Base-by-base conservation (phyloP, 768 basidiomycete genomes). In the Suillus hirtellus region DNA sequence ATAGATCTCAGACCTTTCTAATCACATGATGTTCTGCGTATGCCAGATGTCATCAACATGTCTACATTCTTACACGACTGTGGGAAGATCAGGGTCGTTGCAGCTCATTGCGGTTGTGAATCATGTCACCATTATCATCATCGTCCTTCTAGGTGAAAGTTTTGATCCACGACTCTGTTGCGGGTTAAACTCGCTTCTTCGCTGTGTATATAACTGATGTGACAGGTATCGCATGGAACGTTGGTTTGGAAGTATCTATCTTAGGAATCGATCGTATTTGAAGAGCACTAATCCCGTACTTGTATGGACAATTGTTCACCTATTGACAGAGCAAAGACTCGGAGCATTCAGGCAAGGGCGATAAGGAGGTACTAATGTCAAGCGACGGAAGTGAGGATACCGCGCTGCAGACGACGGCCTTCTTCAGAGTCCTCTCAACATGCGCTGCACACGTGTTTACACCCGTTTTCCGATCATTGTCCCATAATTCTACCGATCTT, bases 301-400 rank as follows among this genome's bases (percentile, higher is more conserved):
- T 58, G 12, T 11, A 42, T 58, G 17, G 40, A 40, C 17, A 24
- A 17, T 58, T 42, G 56, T 42, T 31, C 40, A 56, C 7, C 31
- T 56, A 24, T 40, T 40, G 37, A 40, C 21, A 12, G 49, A 31
- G 49, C 49, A 27, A 31, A 27, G 38, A 31, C 31, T 31, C 31
- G 31, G 5, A 27, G 17, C 9, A 27, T 24, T 27, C 9, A 42
- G 17, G 9, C 11, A 63, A 58, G 52, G 73, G 72, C 54, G 75
- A 70, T 72, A 69, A 63, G 52, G 67, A 56, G 73, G 72, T 58
- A 59, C 59, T 63, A 72, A n/a, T 53, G 34, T 53, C 63, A 75
- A 75, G 68, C 67, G 68, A 71, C 68, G 70, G 72, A 67, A 76
- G 63, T 72, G 67, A 66, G 70, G 68, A 44, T 71, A 67, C 72